phyloP scores from a whole-genome alignment of 1,139 yeast genomes.

The Zygosaccharomyces pseudobailii region DNA sequence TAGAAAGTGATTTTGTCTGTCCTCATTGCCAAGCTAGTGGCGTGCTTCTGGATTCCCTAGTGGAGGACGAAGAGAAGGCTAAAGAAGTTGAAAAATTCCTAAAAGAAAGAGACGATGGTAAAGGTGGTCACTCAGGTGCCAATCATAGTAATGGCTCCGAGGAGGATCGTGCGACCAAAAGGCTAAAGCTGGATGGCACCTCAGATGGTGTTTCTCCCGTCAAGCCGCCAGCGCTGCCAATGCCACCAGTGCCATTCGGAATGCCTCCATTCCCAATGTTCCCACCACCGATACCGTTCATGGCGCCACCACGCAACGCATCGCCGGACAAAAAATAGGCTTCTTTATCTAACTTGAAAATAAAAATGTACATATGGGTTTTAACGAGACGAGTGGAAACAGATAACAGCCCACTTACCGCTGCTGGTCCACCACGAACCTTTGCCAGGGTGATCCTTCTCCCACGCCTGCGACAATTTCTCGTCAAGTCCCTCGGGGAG shows the following conservation, averaged over 20 bases:
- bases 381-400: conserved; percentile 34
- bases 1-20: conserved; percentile 85
- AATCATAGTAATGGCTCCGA: conserved; percentile 1
- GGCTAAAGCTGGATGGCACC: conserved; percentile 4
- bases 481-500: conserved; percentile 69
- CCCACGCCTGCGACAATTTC: conserved; percentile 57
- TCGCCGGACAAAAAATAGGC: conserved; percentile 3
- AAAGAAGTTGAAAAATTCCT: conserved; percentile 50
- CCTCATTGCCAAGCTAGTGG: conserved; percentile 80
- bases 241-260: conserved; percentile 22
- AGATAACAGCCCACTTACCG: conserved; percentile 91
- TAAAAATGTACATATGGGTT: conserved; percentile 1
- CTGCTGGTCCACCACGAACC: conserved; percentile 81
- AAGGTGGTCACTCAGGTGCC: background rate
- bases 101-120: conserved; percentile 37
- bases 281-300: conserved; percentile 25
- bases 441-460: conserved; percentile 49
- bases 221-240: conserved; percentile 14
- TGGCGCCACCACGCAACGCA: conserved; percentile 12
- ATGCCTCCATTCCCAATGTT: conserved; percentile 28
- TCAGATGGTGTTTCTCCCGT: conserved; percentile 8
- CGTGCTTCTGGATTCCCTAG: conserved; percentile 66
- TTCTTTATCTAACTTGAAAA: background rate
- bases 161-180: conserved; percentile 5
- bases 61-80: conserved; percentile 55